A percentile compares a stretch with the other conserved stretches of the same genome.
These are phyloP conservation scores for Monascus purpureus DNA, from an alignment of 495 filamentous ascomycete species.

Conservation along the genomic window DNA sequence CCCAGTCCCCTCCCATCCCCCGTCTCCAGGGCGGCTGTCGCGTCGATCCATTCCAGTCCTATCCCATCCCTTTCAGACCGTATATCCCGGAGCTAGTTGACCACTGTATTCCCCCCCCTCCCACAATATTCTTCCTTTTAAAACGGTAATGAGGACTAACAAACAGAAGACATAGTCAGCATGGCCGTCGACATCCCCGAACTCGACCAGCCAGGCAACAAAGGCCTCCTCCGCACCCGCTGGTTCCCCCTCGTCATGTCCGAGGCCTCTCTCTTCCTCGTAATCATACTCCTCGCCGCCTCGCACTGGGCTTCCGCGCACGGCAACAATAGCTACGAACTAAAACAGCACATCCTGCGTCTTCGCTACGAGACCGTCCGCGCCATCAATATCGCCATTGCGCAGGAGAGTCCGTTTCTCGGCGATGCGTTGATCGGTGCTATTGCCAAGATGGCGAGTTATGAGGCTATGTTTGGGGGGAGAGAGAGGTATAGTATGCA, in stretches of 20 bases:
- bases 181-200: constrained; percentile 35
- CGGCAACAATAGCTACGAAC: constrained; percentile 1
- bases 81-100: constrained; percentile 19
- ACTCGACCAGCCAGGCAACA: constrained; percentile 20
- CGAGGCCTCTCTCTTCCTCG: constrained; percentile 26
- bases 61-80: constrained; percentile 14
- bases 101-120: constrained; percentile 19
- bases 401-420: constrained; percentile 3
- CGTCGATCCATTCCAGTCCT: constrained; percentile 24
- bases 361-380: constrained; percentile 21
- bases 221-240: constrained; percentile 23
- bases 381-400: constrained; percentile 19
- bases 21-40: constrained; percentile 19
- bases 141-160: neutral
- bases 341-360: constrained; percentile 16
- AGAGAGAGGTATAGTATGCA: constrained; percentile 21
- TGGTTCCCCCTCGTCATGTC: constrained; percentile 33
- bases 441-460: constrained; percentile 35
- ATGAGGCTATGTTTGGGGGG: constrained; percentile 31
- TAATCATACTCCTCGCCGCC: constrained; percentile 28
- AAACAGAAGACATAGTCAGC: constrained; percentile 22
- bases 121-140: neutral
- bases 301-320: constrained; percentile 22
- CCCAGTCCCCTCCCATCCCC: too few relatives aligned
- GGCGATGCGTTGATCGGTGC: constrained; percentile 26